A percentile compares a stretch with the other conserved stretches of the same genome.
Conservation (phyloP, 202 grass and related monocot genomes). For the Thinopyrum obtusiflorum region DNA sequence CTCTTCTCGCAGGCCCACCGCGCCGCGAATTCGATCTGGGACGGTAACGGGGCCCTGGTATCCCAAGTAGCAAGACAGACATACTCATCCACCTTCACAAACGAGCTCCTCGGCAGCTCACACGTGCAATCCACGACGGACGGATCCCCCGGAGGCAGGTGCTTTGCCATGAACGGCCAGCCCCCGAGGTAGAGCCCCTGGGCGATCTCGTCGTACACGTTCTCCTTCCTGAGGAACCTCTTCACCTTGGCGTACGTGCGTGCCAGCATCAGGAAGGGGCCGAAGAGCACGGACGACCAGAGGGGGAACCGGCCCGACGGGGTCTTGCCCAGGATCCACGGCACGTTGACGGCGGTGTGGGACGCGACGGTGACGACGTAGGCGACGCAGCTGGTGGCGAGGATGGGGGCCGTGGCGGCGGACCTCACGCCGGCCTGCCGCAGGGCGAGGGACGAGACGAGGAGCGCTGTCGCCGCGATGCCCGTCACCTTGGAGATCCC, state of each 20-base stretch:
- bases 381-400: conserved; percentile 48
- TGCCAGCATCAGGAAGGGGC: conserved; percentile 64
- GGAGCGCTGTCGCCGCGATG: conserved; percentile 44
- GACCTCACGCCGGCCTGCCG: conserved; percentile 35
- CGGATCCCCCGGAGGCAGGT: conserved; percentile 65
- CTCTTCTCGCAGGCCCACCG: conserved; percentile 76
- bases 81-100: conserved; percentile 58
- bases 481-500: conserved; percentile 74
- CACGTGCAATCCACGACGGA: conserved; percentile 88
- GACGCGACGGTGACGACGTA: conserved; percentile 57
- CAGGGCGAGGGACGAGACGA: conserved; percentile 45
- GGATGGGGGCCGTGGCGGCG: conserved; percentile 37
- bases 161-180: conserved; percentile 58
- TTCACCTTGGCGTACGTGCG: conserved; percentile 57
- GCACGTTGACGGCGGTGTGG: conserved; percentile 62
- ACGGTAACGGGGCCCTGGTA: conserved; percentile 51
- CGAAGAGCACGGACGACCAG: conserved; percentile 71
- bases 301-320: conserved; percentile 57
- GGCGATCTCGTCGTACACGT: conserved; percentile 55
- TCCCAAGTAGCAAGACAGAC: conserved; percentile 74
- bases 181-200: conserved; percentile 72
- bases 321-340: conserved; percentile 81
- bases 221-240: conserved; percentile 64
- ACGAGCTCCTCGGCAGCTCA: conserved; percentile 58
- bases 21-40: conserved; percentile 71